A percentile compares a stretch with the other conserved stretches of the same genome.
Evolutionary conservation across 306 rosid genomes (phyloP).

Genomic region (Citrullus amarus): DNA sequence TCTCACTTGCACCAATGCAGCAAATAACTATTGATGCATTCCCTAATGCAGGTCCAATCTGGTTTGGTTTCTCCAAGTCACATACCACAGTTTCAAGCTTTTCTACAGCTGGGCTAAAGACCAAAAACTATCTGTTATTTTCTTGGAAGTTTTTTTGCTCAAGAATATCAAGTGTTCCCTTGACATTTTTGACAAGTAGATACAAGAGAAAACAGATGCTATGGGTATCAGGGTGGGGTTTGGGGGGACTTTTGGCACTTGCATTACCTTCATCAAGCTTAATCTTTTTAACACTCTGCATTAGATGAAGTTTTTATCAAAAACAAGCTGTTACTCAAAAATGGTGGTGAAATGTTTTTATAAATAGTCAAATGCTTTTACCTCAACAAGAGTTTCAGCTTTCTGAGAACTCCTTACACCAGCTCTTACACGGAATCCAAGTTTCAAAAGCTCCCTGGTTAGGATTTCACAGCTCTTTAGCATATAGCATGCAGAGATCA

Average conservation of each 20-base stretch:
- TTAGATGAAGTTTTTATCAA: not conserved
- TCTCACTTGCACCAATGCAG: conserved; percentile 95
- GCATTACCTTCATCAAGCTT: conserved; percentile 37
- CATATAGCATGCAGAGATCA: not conserved
- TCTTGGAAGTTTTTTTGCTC: conserved; percentile 20
- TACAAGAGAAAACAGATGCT: conserved; percentile 9
- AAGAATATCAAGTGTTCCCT: not conserved
- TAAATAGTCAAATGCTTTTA: conserved; percentile 17
- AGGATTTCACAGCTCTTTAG: conserved; percentile 6
- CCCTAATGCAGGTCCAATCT: conserved; percentile 57
- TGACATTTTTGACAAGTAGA: not conserved
- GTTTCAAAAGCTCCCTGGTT: conserved; percentile 92
- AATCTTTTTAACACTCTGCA: conserved; percentile 77
- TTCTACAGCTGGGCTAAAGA: conserved; percentile 99
- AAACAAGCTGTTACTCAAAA: conserved; percentile 7
- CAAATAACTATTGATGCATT: conserved; percentile 73
- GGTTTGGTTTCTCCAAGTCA: conserved; percentile 69
- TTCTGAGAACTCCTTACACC: conserved; percentile 67
- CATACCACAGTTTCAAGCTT: conserved; percentile 96
- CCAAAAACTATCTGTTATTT: conserved; percentile 70
- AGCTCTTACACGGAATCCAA: conserved; percentile 83
- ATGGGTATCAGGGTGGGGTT: conserved; percentile 29
- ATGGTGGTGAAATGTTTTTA: not conserved
- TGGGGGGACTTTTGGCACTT: conserved; percentile 50
- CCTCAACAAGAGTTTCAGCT: conserved; percentile 60